Evolutionary conservation across 106 monocot genomes (phyloP), one percentile per base, ranked within the genome.

Genomic region (Dendrobium catenatum): DNA sequence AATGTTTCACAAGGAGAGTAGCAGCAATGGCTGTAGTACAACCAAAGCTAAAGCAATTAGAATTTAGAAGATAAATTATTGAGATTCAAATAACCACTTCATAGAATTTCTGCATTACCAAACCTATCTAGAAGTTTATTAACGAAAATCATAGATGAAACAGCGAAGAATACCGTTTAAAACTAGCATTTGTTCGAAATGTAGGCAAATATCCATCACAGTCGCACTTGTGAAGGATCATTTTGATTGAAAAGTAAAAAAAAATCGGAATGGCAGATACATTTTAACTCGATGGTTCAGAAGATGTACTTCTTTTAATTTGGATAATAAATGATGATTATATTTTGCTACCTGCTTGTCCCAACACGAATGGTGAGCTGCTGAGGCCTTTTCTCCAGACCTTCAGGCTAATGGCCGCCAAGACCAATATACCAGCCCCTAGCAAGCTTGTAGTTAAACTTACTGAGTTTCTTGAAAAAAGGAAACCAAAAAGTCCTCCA

Each of bases 351-450:
- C 91, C 89, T 87, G 83, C 85, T 91, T 91, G 91, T 20, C 87
- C 91, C 77, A 91, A 47, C 42, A 91, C 89, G 59, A 91, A 89
- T 44, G 91, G 88, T 80, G 87, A 54, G 67, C 91, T 85, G 46
- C 88, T 89, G 81, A 79, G 68, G 0, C 91, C 91, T 76, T 80
- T 80, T 80, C 86, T 86, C 91, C 91, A 91, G 20, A 91, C 81
- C 77, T 89, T 91, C 66, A 91, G 77, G 78, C 91, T 91, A 75
- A 81, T 68, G 31, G 83, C 73, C 73, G 88, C 86, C 72, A 91
- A 37, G 58, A 76, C 85, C 59, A 91, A 68, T 73, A 91, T 48
- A 18, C 85, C 86, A 77, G 82, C 86, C 22, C 91, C 91, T 59
- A 85, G 81, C 26, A 91, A n/a, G 9, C 89, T 81, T 67, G 81